phyloP scores from a whole-genome alignment of 73 alveolate species.

The Uronychia setigera region DNA sequence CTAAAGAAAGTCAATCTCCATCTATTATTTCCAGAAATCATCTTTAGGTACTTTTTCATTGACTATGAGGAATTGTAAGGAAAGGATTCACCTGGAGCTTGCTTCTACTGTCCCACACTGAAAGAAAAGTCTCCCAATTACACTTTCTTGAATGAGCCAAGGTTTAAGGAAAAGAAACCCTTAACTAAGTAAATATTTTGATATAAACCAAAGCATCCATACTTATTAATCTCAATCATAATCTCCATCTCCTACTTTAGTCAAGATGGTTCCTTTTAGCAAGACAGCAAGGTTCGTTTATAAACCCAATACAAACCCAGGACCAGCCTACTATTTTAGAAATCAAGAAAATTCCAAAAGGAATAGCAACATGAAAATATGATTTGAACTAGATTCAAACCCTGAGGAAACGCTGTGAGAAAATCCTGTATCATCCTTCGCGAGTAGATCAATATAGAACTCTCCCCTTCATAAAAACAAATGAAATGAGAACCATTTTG shows the following conservation, averaged over 20 bases:
- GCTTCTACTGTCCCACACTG: not conserved
- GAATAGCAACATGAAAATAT: not conserved
- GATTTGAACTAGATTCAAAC: not conserved
- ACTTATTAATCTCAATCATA: not conserved
- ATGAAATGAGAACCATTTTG: no score
- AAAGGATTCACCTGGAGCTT: not conserved
- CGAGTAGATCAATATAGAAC: not conserved
- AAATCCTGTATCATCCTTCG: not conserved
- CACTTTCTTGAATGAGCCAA: not conserved
- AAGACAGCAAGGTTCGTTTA: not conserved
- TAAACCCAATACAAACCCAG: not conserved
- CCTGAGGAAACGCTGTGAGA: not conserved
- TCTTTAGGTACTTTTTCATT: not conserved
- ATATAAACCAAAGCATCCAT: not conserved
- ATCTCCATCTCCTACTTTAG: not conserved
- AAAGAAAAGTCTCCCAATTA: not conserved
- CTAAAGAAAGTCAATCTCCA: not conserved
- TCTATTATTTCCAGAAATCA: not conserved
- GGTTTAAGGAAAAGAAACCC: not conserved
- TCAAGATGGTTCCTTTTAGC: not conserved
- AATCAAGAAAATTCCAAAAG: not conserved
- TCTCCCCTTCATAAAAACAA: no score
- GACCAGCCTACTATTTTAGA: not conserved
- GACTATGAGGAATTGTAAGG: not conserved
- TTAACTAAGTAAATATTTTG: not conserved